Base-by-base conservation (phyloP, 2,329 filamentous ascomycete genomes). In the Cryphonectria naterciae region DNA sequence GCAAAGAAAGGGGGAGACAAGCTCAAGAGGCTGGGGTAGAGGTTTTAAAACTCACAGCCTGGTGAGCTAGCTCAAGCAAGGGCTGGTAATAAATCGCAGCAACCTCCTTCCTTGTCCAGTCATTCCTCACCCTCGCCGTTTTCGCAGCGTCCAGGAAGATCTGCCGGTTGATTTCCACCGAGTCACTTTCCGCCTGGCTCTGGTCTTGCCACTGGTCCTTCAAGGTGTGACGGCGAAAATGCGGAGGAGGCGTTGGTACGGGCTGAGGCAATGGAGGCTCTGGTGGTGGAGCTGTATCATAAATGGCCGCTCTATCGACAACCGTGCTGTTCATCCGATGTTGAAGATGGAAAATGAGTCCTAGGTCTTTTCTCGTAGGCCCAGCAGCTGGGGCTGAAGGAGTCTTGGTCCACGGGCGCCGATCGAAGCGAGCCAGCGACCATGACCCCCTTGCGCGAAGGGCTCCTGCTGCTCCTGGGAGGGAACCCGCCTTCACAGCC, bases 31-130 rank as follows among this genome's bases (percentile, higher is more conserved):
- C 8, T 56, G 11, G 64, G 46, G 46, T 22, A 56, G 66, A n/a
- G 52, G 28, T 17, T n/a, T 43, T 25, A 69, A n/a, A 80, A 80
- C 86, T 81, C 81, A 94, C 93, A 73, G 93, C 88, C 79, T 92
- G 90, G 79, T 90, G 92, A 11, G 91, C 87, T 76, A 97, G 83
- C 78, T 95, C 92, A 84, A 95, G 91, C 78, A 97, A 83, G 22
- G 93, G 93, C 66, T 91, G 91, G 78, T 95, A 88, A 82, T 96
- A 97, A 75, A 97, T 91, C 74, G 92, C 88, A 13, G 91, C 84
- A 73, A 97, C 94, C 82, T 97, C 92, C 74, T 95, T 90, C 74
- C 87, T 89, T 7, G 93, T 93, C 94, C 94, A 97, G 80, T 91
- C 87, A 77, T 90, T 91, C 65, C 93, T 86, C 17, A 92, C 88